Evolutionary conservation across 2,329 filamentous ascomycete genomes (phyloP), one percentile per base, ranked within the genome.

Genomic region (Penicillium sclerotigenum): DNA sequence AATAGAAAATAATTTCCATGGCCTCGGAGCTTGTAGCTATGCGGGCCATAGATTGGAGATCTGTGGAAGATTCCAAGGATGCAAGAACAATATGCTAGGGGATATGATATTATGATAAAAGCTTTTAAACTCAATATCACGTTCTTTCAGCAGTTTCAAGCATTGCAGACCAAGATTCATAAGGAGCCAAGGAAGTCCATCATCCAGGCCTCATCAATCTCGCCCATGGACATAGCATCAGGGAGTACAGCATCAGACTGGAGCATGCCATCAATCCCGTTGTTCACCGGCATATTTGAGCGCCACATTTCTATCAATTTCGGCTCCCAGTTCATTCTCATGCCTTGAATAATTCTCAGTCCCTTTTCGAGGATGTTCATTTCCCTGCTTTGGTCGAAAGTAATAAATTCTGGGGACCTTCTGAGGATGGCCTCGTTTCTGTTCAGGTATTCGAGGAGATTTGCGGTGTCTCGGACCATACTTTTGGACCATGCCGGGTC

Each of bases 401-500:
- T 20, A 9, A 51, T 20, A 9, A 26, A 37, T 0, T 59, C 52
- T 10, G 58, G 49, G 16, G 47, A 58, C 28, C 31, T 57, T 20
- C 62, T 62, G 51, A 65, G 50, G 10, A 52, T 45, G 4, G 51
- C 53, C 16, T 34, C 29, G 20, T 62, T 59, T 28, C 55, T 60
- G 37, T 66, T 63, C 18, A 69, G 58, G 9, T 63, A 56, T 28
- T 61, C 61, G 11, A 67, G 57, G 1, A 69, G 24, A 40, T 70
- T 64, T 10, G 63, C 65, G 0, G 65, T 68, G 20, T 63, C 63
- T 50, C 64, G 62, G 6, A 69, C 65, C 51, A 65, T 49, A 10
- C 29, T 59, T 33, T 50, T 61, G 29, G 68, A 66, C 68, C 68
- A 70, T 26, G 59, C 53, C 11, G 66, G 67, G 45, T 69, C 65